Evolutionary conservation across 441 rosid species (phyloP), one percentile per base, ranked within the genome.

Genomic region (Flueggea neowawraea): DNA sequence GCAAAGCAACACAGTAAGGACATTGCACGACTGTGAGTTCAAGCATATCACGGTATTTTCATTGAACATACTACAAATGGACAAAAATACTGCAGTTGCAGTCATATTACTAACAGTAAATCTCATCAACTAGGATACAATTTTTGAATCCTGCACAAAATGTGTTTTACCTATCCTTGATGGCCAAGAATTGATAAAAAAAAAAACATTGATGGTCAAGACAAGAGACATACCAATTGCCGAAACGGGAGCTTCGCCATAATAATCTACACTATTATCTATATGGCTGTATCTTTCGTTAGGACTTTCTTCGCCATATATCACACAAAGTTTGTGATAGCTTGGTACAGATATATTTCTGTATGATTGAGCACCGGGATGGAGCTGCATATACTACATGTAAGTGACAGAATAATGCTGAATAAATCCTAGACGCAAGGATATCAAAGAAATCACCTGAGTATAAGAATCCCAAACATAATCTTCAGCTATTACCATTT

Each of bases 301-400:
- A 55, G 62, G 68, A 70, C 64, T 73, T 70, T 74, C 83, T 76
- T 74, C 66, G 51, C 80, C 83, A 64, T 65, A 79, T 74, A 82
- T 68, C 56, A 76, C 71, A 57, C 80, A 82, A 13, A 82, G 75
- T 73, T 79, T 79, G 75, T 74, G 81, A 70, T 72, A 79, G 75
- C 77, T 73, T 2, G 80, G 75, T 64, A 72, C 60, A 28, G 69
- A 55, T 77, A 55, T 76, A 53, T 68, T 72, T 73, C 68, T 79
- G 59, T 76, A 79, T 16, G 68, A 74, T 17, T 33, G 66, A 61
- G 66, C 71, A 69, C 72, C 69, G 49, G 80, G 78, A 72, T 79
- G 64, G 45, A 43, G 80, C 86, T 82, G 76, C 73, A 72, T 16
- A 62, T 50, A 62, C 48, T 58, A 61, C 55, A 63, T 48, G 50